Evolutionary conservation across 140 eudicot species (phyloP).

Genomic region (Flaveria floridana): DNA sequence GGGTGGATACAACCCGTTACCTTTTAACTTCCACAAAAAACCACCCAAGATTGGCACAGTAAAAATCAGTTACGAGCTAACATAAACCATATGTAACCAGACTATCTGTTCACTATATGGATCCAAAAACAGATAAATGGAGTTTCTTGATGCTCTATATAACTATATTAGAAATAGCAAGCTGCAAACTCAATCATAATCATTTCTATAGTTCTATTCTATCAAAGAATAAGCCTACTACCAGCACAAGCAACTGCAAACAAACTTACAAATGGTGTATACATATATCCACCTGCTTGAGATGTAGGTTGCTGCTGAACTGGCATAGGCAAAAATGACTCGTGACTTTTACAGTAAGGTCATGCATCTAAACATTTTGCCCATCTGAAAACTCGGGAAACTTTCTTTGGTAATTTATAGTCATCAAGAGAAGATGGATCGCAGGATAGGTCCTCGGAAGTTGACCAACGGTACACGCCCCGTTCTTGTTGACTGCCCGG

Average conservation of each 20-base stretch:
- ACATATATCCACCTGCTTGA: constrained; percentile 24
- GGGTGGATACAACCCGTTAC: no score
- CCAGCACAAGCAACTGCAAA: neutral
- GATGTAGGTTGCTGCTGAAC: constrained; percentile 19
- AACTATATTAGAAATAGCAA: constrained; percentile 4
- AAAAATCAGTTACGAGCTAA: no score
- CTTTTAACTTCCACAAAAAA: no score
- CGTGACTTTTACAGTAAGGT: constrained; percentile 3
- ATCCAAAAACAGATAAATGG: constrained; percentile 10
- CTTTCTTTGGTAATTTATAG: constrained; percentile 58
- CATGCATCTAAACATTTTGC: constrained; percentile 68
- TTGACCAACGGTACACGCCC: constrained; percentile 84
- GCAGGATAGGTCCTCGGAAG: constrained; percentile 49
- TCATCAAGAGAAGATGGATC: constrained; percentile 65
- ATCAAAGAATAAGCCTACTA: constrained; percentile 5
- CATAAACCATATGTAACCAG: neutral
- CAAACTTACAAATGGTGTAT: constrained; percentile 7
- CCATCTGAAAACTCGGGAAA: constrained; percentile 58
- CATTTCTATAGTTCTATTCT: neutral
- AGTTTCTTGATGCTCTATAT: constrained; percentile 11
- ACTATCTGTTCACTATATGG: neutral
- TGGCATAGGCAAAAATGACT: neutral
- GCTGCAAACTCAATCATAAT: neutral
- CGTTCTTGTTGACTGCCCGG: constrained; percentile 73
- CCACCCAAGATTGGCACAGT: no score